Base-by-base conservation (phyloP, 1,284 basidiomycete genomes). In the Ceratobasidium sp. region DNA sequence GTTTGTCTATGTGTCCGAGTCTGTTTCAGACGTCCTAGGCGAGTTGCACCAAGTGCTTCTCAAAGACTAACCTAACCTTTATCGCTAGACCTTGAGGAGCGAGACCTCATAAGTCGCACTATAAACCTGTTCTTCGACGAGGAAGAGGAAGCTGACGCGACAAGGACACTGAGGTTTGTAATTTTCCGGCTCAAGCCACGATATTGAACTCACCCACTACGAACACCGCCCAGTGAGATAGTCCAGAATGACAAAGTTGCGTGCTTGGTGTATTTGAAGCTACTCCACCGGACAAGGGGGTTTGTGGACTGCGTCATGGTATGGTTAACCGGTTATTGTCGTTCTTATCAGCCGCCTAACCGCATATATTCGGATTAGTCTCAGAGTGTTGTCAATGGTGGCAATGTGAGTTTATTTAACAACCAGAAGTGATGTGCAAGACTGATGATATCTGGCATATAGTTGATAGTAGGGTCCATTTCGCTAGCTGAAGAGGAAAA, bases 231-330 rank as follows among this genome's bases (percentile, higher is more conserved):
- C 79, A 92, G 91, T 79, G 90, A 91, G 64, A 93, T 91, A 2
- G 92, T 93, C 79, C 85, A 86, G 49, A 87, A 90, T 79, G 92
- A 94, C 84, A 92, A 93, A 80, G 92, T 91, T 0, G 92, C 92
- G 0, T 90, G 88, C 32, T 86, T 94, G 29, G 90, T 89, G 0
- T 94, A 94, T 80, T 85, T 94, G 65, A 90, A 92, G 66, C 86
- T 94, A 83, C 87, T 87, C 80, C 92, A 93, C 84, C 92, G 92
- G 80, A 88, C 90, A 0, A 89, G 89, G 78, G 91, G 91, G 8
- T 93, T 91, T 80, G 84, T 93, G 57, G 85, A 92, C 15, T 92
- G 91, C 81, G 87, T 89, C 43, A 87, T 93, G 76, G 92, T 93
- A 80, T 82, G 91, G 87, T 57, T 77, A n/a, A 56, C 73, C 64